Conservation (phyloP, 2,329 filamentous ascomycete genomes). For the Aspergillus pseudoterreus region DNA sequence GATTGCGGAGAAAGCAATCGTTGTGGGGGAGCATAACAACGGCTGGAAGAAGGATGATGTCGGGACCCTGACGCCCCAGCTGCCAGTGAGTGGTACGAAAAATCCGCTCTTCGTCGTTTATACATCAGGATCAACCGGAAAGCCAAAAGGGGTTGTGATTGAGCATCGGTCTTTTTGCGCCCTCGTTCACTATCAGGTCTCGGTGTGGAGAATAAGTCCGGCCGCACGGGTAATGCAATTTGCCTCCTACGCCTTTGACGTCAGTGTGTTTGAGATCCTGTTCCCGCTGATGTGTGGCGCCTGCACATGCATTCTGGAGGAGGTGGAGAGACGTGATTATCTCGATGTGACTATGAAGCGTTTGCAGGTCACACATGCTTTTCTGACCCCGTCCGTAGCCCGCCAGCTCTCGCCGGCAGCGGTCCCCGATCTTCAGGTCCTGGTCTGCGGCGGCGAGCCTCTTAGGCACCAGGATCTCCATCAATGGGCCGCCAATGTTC, state of each 20-base stretch:
- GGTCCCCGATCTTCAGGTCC: constrained; percentile 4
- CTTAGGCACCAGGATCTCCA: constrained; percentile 20
- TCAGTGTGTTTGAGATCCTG: constrained; percentile 36
- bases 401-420: neutral
- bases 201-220: too few relatives aligned
- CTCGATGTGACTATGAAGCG: constrained; percentile 34
- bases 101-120: neutral
- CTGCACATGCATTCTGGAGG: constrained; percentile 42
- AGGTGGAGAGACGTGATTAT: constrained; percentile 34
- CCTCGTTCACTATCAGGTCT: constrained; percentile 14
- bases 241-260: constrained; percentile 44
- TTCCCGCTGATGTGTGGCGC: constrained; percentile 35
- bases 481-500: constrained; percentile 5
- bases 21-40: neutral
- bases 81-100: too few relatives aligned
- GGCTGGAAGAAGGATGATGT: too few relatives aligned
- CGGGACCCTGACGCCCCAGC: too few relatives aligned
- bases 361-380: neutral
- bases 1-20: too few relatives aligned
- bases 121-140: neutral
- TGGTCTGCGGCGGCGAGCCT: constrained; percentile 35
- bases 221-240: constrained; percentile 33
- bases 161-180: neutral
- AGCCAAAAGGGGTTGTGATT: neutral
- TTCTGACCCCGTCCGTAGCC: neutral